Base-by-base conservation (phyloP, 192 early-diverging fungal genomes). In the Radiomyces spectabilis region DNA sequence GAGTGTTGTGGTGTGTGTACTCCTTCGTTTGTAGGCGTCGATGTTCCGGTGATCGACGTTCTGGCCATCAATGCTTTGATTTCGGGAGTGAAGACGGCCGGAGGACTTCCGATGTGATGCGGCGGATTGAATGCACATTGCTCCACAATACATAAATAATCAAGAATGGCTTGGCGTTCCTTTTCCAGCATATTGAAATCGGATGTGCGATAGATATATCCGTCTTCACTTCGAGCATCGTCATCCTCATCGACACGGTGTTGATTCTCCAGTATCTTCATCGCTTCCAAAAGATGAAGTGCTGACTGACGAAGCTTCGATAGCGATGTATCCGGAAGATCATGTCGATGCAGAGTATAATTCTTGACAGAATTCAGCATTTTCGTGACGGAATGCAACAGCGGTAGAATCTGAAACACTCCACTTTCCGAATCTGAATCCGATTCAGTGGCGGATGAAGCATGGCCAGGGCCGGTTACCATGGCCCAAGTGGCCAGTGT, bases 401-500 rank as follows among this genome's bases (percentile, higher is more conserved):
- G 51, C 3, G 69, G 64, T 26, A 81, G 27, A 16, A 78, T 47
- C 25, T 78, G 69, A 13, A 78, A 55, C 3, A 53, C 45, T 1
- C 59, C 49, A 9, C 22, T 43, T 32, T 19, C 57, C 38, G 26
- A 60, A 53, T 52, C 55, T 5, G 51, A 47, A 5, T 52, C 43
- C 1, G 25, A 7, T 24, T 16, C 12, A 12, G n/a, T n/a, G 6
- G 30, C 29, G 26, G 61, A 55, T 1, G 32, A 42, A 1, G 55
- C 26, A 3, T 55, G 35, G 0, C 29, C 38, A 3, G 75, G 76
- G 7, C 71, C 73, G 6, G 66, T 74, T 13, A 78, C 68, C 51
- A 78, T 74, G 13, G 69, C 66, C 79, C 76, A 81, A 5, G 68
- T 52, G 13, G 72, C 53, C 6, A 81, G 45, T 22, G 76, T 73